Percentiles rank a stretch among this genome's conserved stretches.
phyloP scores from a whole-genome alignment of 306 rosid species.

The Mimosa pudica region DNA sequence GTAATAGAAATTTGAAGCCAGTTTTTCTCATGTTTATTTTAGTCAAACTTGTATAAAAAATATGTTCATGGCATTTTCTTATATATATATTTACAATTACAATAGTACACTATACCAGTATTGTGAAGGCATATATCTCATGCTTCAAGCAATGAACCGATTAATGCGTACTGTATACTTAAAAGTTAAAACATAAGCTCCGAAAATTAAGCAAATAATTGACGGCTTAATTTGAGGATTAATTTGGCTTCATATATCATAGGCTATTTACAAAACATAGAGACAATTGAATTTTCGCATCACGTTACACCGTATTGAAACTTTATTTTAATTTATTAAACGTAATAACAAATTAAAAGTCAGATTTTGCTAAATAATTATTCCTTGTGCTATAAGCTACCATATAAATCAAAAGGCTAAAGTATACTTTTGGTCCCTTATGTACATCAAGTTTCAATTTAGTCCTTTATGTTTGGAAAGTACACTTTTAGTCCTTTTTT shows the following conservation, averaged over 20 bases:
- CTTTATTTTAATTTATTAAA: background rate
- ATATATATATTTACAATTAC: too few relatives aligned
- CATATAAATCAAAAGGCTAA: background rate
- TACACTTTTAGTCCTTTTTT: too few relatives aligned
- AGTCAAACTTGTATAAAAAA: background rate
- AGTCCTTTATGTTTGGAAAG: too few relatives aligned
- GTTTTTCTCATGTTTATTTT: background rate
- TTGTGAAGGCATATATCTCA: background rate
- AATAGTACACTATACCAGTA: background rate
- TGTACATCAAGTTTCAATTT: too few relatives aligned
- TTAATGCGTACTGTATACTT: background rate
- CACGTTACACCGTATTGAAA: background rate
- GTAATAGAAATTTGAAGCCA: too few relatives aligned
- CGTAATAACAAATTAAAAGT: background rate
- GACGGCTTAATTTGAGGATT: constrained; percentile 2
- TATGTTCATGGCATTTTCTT: background rate
- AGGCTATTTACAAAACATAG: background rate
- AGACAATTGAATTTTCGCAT: background rate
- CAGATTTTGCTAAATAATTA: background rate
- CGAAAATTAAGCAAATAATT: background rate
- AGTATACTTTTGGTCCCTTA: too few relatives aligned
- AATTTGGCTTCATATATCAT: background rate
- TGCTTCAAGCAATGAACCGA: background rate
- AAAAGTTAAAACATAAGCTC: background rate
- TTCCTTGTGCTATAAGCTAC: background rate